Evolutionary conservation across 139 green algal genomes (phyloP), one percentile per base, ranked within the genome.

Genomic region (Deuterostichococcus epilithicus): DNA sequence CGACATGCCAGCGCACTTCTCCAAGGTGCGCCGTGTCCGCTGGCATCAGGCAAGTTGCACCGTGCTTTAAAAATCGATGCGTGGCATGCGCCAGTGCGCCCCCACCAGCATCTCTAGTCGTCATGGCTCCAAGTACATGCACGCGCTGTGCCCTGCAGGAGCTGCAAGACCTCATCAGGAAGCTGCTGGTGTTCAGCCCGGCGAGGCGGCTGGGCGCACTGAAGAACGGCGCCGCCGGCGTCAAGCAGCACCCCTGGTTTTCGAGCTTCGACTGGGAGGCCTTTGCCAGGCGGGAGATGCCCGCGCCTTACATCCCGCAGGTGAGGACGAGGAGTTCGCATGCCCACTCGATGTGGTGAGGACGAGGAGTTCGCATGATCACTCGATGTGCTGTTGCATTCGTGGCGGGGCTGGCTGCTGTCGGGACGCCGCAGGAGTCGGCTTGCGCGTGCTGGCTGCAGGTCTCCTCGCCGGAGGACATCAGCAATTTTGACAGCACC

Each of bases 231-330:
- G 86, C 83, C 0, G 73, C 72, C 0, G 91, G 93, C 74, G 86
- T 98, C 59, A 94, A 94, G 82, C 44, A 70, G 0, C 94, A 98
- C 84, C 86, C 92, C 71, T 98, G 91, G 92, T 98, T 98, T 78
- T 47, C 26, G n/a, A 86, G 83, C 67, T 95, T 97, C 82, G 89
- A 97, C 84, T 97, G 93, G 93, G 78, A 86, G 0, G 85, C 84
- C 0, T 93, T 97, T 65, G 73, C 72, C 20, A 81, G 80, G 44
- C 82, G 84, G 42, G 75, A 80, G 34, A 76, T 97, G 72, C 78
- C 73, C 33, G 86, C 92, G 15, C 91, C 91, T 0, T 94, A 93
- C 83, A 75, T 94, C 1, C 92, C 92, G 18, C 84, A 89, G 84
- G 87, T 92, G 30, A 33, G 70, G 20, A 30, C n/a, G n/a, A n/a